Percentiles rank a stretch among this genome's conserved stretches.
These are phyloP conservation scores for Camellia sinensis DNA, from an alignment of 148 eudicot genomes.

Conservation along the genomic window DNA sequence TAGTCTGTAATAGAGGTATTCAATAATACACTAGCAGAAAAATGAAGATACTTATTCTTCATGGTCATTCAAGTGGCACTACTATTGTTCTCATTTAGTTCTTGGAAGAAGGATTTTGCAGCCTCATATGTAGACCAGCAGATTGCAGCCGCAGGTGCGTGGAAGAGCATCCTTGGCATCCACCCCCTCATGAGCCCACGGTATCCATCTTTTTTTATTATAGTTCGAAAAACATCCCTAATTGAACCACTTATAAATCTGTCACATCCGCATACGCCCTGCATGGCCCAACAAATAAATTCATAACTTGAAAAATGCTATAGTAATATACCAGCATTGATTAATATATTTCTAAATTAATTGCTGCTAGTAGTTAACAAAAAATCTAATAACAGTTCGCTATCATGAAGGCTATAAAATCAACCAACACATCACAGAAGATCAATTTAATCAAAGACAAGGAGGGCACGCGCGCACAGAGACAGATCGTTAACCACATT, in stretches of 20 bases:
- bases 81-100: constrained; percentile 29
- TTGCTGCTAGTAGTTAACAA: neutral
- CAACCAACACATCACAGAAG: too few relatives aligned
- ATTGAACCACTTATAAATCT: constrained; percentile 72
- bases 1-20: neutral
- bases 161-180: constrained; percentile 85
- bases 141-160: constrained; percentile 86
- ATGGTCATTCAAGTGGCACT: constrained; percentile 26
- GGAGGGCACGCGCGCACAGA: too few relatives aligned
- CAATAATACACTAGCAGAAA: neutral
- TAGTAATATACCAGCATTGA: neutral
- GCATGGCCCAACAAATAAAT: constrained; percentile 15
- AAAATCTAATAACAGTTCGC: neutral
- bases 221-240: constrained; percentile 50
- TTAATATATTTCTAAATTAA: neutral
- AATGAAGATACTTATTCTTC: neutral
- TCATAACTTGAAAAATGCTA: neutral
- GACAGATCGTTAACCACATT: too few relatives aligned
- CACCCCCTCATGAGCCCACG: constrained; percentile 77
- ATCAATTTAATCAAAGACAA: too few relatives aligned
- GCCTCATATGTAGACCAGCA: constrained; percentile 95
- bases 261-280: constrained; percentile 91
- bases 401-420: neutral
- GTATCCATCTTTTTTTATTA: constrained; percentile 71
- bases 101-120: constrained; percentile 61